Evolutionary conservation across 1,139 yeast species (phyloP), one percentile per base, ranked within the genome.

Genomic region (Geotrichum klebahnii): DNA sequence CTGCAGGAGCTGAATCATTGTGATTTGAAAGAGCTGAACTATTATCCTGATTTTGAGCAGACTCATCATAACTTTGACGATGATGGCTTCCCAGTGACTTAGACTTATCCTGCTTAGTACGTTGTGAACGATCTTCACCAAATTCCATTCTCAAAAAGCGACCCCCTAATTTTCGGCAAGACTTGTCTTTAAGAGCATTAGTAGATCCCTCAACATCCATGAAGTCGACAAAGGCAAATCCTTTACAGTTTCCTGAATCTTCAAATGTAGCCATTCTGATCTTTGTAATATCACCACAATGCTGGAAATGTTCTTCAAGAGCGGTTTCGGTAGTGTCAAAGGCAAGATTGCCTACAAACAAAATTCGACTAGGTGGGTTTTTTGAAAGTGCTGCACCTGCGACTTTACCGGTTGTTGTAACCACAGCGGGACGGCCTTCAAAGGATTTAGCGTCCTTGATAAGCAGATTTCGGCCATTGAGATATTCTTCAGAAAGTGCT

Each of bases 181-280:
- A 62, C 63, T 81, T 84, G 56, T 89, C 92, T 58, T 78, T 82
- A 56, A 92, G 73, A 0, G 97, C 97, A 40, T 75, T 74, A 0
- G 95, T 85, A 39, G 97, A 90, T 3, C 94, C 90, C 28, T 78
- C 79, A 57, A 84, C 85, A 58, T 82, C 83, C 59, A 74, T 78
- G 70, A 90, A 92, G 67, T 92, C 98, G 37, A 92, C 71, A 63
- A 92, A 92, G 1, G 96, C 92, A 73, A 90, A 92, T 1, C 98
- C 98, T 67, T 92, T 92, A 72, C 97, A 92, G 66, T 89, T 90
- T 1, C 97, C 97, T 38, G 86, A 74, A 64, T 92, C 98, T 69
- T 92, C 92, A 67, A 92, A 92, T 6, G 98, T 90, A 1, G 97
- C 97, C 95, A 90, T 90, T 67, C 98, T 79, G 50, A 90, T 80